Evolutionary conservation across 2,329 filamentous ascomycete genomes (phyloP).

Genomic region (Phialemoniopsis sp.): DNA sequence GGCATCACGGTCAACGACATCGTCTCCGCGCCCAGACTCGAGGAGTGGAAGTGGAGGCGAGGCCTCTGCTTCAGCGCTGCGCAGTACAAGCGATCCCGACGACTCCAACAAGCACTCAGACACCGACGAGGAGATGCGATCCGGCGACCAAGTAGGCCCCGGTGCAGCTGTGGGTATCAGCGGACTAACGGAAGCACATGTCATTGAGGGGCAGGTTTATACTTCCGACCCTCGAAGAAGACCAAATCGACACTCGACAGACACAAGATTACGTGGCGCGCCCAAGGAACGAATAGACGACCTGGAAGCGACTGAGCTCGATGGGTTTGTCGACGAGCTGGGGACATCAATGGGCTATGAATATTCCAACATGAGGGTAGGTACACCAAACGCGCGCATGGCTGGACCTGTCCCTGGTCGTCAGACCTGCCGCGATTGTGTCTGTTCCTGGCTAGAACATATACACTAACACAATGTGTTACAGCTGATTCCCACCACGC

Average conservation of each 20-base stretch:
- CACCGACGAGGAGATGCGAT: slow-evolving; percentile 13
- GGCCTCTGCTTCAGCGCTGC: neutral
- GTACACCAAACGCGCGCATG: slow-evolving; percentile 20
- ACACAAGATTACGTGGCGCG: slow-evolving; percentile 6
- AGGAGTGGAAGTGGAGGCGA: neutral
- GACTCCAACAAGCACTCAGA: slow-evolving; percentile 21
- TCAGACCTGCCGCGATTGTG: too few relatives aligned
- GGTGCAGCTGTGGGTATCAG: neutral
- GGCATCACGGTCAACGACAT: slow-evolving; percentile 33
- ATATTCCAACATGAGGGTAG: slow-evolving; percentile 51
- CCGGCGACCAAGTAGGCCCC: slow-evolving; percentile 2
- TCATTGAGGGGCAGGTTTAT: slow-evolving; percentile 1
- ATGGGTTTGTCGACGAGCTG: slow-evolving; percentile 20
- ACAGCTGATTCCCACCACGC: slow-evolving; percentile 71
- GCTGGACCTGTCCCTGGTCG: too few relatives aligned
- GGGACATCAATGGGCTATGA: slow-evolving; percentile 45
- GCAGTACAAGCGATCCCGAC: slow-evolving; percentile 3
- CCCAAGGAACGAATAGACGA: slow-evolving; percentile 30
- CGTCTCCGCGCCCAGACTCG: slow-evolving; percentile 36
- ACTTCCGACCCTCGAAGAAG: neutral
- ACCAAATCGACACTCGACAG: neutral
- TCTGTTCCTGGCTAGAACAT: too few relatives aligned
- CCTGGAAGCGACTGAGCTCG: slow-evolving; percentile 17
- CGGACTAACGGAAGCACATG: slow-evolving; percentile 1
- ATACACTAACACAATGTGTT: too few relatives aligned